phyloP scores from a whole-genome alignment of 768 basidiomycete species.

The Phaffia tasmanica region DNA sequence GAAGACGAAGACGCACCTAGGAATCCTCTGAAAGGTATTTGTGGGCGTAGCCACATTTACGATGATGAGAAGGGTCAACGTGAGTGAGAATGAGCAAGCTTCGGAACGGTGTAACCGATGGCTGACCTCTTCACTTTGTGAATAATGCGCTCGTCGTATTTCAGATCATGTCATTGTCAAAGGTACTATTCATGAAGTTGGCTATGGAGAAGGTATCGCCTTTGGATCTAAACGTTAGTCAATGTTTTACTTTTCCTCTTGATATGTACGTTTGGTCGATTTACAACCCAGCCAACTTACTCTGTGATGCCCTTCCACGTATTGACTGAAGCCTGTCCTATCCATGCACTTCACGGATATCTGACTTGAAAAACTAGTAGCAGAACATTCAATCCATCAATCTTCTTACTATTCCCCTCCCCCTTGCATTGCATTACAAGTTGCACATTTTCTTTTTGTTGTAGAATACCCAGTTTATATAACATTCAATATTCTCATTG shows the following conservation, averaged over 20 bases:
- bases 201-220: constrained; percentile 21
- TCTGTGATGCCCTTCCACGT: background rate
- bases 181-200: constrained; percentile 15
- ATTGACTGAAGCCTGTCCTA: constrained; percentile 17
- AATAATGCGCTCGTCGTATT: too few species aligned
- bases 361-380: too few species aligned
- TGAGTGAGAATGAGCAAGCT: background rate
- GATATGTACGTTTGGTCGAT: background rate
- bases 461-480: too few species aligned
- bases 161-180: constrained; percentile 18
- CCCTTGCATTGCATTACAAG: too few species aligned
- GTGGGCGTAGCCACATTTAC: constrained; percentile 6
- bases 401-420: too few species aligned
- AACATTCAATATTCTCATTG: too few species aligned
- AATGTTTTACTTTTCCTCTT: too few species aligned
- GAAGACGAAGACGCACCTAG: constrained; percentile 35
- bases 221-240: constrained; percentile 23
- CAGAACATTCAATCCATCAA: too few species aligned
- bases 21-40: constrained; percentile 16
- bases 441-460: too few species aligned
- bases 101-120: background rate
- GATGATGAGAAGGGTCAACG: constrained; percentile 1
- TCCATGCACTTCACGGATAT: constrained; percentile 14
- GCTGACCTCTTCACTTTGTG: background rate
- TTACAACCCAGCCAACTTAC: background rate